These are phyloP conservation scores for Ceratocystis harringtonii DNA, from an alignment of 2,329 filamentous ascomycete species.

Conservation along the genomic window DNA sequence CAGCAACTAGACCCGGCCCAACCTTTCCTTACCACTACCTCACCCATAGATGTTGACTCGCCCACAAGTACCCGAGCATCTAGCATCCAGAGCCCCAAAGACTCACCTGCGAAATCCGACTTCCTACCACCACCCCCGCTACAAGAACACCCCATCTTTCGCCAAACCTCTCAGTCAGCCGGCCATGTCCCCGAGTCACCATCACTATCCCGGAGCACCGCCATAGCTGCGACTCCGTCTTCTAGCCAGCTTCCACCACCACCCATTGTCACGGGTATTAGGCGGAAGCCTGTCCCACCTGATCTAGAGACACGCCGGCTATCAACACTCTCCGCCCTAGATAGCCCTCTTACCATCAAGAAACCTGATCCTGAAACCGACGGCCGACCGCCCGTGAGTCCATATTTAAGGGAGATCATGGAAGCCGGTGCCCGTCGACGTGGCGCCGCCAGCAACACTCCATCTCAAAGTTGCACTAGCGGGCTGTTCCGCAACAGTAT, in stretches of 20 bases:
- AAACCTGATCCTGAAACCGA: constrained; percentile 38
- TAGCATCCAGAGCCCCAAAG: neutral
- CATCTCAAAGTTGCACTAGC: neutral
- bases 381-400: constrained; percentile 48
- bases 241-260: neutral
- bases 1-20: constrained; percentile 44
- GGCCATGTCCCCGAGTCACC: constrained; percentile 16
- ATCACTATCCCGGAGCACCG: neutral
- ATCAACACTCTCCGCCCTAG: constrained; percentile 8
- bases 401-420: constrained; percentile 28
- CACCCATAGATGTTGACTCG: constrained; percentile 25
- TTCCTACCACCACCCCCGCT: constrained; percentile 1
- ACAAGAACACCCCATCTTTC: constrained; percentile 12
- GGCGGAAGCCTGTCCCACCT: constrained; percentile 12
- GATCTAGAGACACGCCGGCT: constrained; percentile 9
- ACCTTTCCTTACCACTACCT: constrained; percentile 31
- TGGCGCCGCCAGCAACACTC: neutral
- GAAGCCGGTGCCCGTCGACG: constrained; percentile 24
- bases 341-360: neutral
- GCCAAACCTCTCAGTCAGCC: constrained; percentile 18
- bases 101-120: neutral
- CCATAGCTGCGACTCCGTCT: constrained; percentile 19
- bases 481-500: neutral
- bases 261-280: neutral
- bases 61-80: neutral